Conservation (phyloP, 441 rosid species). For the Rhodomyrtus psidioides region DNA sequence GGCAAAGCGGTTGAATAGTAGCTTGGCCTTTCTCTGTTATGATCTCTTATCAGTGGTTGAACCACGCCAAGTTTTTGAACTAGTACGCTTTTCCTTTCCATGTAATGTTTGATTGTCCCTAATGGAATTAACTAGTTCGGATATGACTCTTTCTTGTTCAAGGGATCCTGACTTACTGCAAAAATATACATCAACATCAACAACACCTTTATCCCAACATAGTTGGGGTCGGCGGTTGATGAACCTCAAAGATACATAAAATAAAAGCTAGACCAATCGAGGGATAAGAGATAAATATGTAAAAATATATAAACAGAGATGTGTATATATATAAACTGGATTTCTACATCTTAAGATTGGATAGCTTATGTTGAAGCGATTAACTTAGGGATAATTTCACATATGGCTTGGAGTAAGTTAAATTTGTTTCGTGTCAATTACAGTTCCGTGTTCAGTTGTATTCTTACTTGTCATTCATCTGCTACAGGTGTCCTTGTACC, state of each 20-base stretch:
- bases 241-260: too few species aligned
- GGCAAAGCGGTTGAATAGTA: slow-evolving; percentile 95
- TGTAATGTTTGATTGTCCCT: neutral
- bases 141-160: neutral
- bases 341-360: neutral
- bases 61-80: slow-evolving; percentile 97
- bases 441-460: neutral
- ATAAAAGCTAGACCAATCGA: too few species aligned
- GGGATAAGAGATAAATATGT: too few species aligned
- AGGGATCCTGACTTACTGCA: neutral
- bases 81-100: slow-evolving; percentile 47
- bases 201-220: too few species aligned
- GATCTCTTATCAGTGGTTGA: slow-evolving; percentile 94
- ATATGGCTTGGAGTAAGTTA: neutral
- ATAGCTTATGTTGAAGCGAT: neutral
- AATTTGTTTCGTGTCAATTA: neutral
- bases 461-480: neutral
- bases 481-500: slow-evolving; percentile 90
- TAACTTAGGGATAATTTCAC: neutral
- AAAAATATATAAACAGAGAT: too few species aligned
- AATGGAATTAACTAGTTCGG: neutral
- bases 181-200: too few species aligned
- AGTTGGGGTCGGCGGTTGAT: too few species aligned
- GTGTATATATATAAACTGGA: too few species aligned
- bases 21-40: slow-evolving; percentile 98